Evolutionary conservation across 495 filamentous ascomycete species (phyloP), one percentile per base, ranked within the genome.

Genomic region (Trichocladium uniseriatum): DNA sequence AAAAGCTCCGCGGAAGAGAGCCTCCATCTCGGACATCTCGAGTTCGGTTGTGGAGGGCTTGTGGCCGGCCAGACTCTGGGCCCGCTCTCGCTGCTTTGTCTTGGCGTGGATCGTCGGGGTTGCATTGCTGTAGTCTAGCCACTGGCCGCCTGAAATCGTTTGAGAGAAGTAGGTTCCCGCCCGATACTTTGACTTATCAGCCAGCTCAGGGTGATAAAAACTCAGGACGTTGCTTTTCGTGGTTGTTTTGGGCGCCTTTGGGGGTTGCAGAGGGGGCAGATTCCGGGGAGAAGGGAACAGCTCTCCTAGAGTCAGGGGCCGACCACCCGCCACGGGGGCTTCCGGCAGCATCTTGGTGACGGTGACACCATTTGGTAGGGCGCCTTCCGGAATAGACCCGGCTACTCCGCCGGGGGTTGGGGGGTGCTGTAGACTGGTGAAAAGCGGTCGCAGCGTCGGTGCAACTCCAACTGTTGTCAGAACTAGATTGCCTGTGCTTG

Each of bases 1-100:
- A 62, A 89, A 95, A 6, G 83, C 87, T 42, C 86, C 81, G 36
- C 87, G 77, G 53, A 94, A 86, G 21, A 89, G 68, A 4, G 86
- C 78, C 24, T 88, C 84, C 58, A 84, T 73, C 63, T 83, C 82
- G 18, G 77, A 75, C 54, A 79, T 72, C 44, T 79, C 71, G 1
- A 79, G 68, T 43, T 79, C 76, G 3, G 60, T 65, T 1, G 70
- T 63, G 0, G 77, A 72, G 14, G 73, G 73, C 46, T 80, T 80
- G 37, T 70, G 62, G 35, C 83, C 82, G 9, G 79, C 80, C 50
- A 81, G 67, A 56, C 84, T 89, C 45, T 86, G 70, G 5, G 82
- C 81, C 24, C 84, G 76, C 54, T 87, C 84, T 39, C 83, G 73
- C 57, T 84, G 82, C 54, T 80, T 83, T 24, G 79, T 76, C 66